Percentiles rank a stretch among this genome's conserved stretches.
Evolutionary conservation across 2,329 filamentous ascomycete species (phyloP).

Genomic region (Alternaria infectoria): DNA sequence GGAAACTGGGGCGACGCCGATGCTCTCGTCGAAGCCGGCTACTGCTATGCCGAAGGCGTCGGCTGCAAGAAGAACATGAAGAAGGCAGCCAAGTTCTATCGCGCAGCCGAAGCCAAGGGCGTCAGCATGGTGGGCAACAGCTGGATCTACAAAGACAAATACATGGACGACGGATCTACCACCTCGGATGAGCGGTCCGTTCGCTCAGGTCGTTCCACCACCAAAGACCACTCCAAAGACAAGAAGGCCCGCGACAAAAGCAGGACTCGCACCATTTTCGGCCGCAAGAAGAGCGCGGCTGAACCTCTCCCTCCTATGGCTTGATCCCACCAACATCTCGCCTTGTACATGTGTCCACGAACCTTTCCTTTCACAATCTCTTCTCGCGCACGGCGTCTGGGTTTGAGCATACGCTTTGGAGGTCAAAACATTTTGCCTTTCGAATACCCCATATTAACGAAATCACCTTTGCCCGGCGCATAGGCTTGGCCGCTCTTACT

Average conservation of each 20-base stretch:
- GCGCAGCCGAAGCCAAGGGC: conserved; percentile 87
- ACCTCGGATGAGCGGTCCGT: conserved; percentile 50
- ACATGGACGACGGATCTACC: conserved; percentile 64
- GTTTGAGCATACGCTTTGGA: conserved; percentile 19
- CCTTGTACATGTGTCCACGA: conserved; percentile 45
- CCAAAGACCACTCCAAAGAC: conserved; percentile 42
- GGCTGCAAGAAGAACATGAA: conserved; percentile 96
- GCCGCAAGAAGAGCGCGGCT: conserved; percentile 59
- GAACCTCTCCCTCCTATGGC: conserved; percentile 10
- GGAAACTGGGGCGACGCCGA: conserved; percentile 95
- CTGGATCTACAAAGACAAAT: conserved; percentile 98
- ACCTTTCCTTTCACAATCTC: conserved; percentile 24
- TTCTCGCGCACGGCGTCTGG: conserved; percentile 41
- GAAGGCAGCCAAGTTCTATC: conserved; percentile 90
- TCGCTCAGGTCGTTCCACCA: conserved; percentile 55
- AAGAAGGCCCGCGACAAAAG: conserved; percentile 79
- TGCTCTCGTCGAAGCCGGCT: conserved; percentile 90
- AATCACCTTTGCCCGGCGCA: conserved; percentile 36
- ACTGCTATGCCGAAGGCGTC: conserved; percentile 92
- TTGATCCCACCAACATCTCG: conserved; percentile 17
- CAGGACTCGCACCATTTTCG: conserved; percentile 75
- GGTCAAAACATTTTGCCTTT: conserved; percentile 13
- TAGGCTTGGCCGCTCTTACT: conserved; percentile 18
- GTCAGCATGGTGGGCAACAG: conserved; percentile 98
- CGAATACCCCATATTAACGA: conserved; percentile 20